phyloP scores from a whole-genome alignment of 306 rosid species.

The Vigna hirtella region DNA sequence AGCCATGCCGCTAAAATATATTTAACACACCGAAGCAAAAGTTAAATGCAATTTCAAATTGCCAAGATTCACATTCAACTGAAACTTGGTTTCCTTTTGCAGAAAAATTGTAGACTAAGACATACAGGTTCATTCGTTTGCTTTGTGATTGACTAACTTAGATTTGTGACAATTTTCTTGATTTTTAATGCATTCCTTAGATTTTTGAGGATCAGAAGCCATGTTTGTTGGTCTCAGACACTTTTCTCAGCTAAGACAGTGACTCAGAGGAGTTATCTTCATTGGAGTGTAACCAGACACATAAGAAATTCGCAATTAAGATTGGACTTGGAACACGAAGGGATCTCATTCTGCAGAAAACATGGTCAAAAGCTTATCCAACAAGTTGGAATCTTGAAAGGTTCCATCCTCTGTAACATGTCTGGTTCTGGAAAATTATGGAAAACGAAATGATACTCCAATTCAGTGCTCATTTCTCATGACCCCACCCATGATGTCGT shows the following conservation, averaged over 20 bases:
- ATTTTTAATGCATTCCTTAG: slow-evolving; percentile 35
- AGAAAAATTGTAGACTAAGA: slow-evolving; percentile 16
- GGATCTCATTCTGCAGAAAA: slow-evolving; percentile 2
- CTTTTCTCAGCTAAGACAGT: slow-evolving; percentile 51
- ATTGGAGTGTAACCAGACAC: background rate
- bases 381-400: background rate
- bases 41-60: slow-evolving; percentile 6
- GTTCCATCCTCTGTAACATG: background rate
- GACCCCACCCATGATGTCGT: too few relatives aligned
- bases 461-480: background rate
- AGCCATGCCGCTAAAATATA: background rate
- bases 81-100: background rate
- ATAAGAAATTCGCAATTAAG: too few relatives aligned
- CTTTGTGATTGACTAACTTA: slow-evolving; percentile 36
- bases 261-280: background rate
- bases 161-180: slow-evolving; percentile 22
- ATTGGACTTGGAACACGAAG: background rate
- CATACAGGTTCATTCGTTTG: too few relatives aligned
- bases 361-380: slow-evolving; percentile 21
- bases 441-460: background rate
- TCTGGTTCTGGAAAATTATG: slow-evolving; percentile 44
- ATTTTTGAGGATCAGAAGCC: slow-evolving; percentile 82
- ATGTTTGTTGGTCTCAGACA: slow-evolving; percentile 99
- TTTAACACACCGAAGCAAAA: background rate
- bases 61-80: background rate